phyloP scores from a whole-genome alignment of 805 yeast species.

The Suhomyces xylopsoci region DNA sequence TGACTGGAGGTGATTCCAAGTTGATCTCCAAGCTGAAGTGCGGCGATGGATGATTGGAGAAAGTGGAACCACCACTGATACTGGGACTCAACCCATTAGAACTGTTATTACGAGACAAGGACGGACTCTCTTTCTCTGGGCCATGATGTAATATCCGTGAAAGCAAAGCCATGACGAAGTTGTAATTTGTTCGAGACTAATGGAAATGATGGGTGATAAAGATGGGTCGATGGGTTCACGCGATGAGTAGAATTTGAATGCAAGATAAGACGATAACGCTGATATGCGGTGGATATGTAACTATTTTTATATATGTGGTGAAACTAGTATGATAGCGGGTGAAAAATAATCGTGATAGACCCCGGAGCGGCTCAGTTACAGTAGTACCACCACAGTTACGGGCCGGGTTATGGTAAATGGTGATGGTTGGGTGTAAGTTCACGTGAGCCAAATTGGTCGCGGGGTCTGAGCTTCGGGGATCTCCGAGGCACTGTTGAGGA shows the following conservation, averaged over 20 bases:
- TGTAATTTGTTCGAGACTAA: background rate
- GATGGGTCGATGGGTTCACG: background rate
- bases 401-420: background rate
- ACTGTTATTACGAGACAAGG: background rate
- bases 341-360: background rate
- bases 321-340: background rate
- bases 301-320: background rate
- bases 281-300: background rate
- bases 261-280: background rate
- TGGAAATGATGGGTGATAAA: background rate
- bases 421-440: background rate
- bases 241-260: background rate
- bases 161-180: conserved; percentile 13
- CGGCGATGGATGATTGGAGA: conserved; percentile 12
- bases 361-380: background rate
- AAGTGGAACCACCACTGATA: conserved; percentile 4
- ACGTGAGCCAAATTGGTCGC: background rate
- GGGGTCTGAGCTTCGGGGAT: background rate
- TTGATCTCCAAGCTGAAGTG: conserved; percentile 46
- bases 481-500: background rate
- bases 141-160: conserved; percentile 13
- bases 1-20: conserved; percentile 88
- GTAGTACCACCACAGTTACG: background rate
- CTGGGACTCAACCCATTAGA: conserved; percentile 1
- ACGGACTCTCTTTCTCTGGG: conserved; percentile 7